These are phyloP conservation scores for Moricandia arvensis DNA, from an alignment of 345 rosid genomes.

Conservation along the genomic window DNA sequence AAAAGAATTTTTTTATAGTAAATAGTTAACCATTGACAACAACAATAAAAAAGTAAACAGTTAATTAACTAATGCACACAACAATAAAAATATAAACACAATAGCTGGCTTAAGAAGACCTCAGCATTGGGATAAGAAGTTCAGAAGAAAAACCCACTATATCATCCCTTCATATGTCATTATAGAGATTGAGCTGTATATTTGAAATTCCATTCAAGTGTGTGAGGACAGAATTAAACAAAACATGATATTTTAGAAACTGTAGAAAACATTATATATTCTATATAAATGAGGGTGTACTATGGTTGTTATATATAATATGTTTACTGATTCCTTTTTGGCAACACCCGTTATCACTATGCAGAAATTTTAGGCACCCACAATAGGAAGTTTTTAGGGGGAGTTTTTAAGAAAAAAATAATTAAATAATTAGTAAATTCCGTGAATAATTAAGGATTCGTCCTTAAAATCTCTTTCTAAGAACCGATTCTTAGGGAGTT, in stretches of 20 bases:
- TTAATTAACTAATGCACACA: background rate
- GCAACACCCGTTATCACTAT: background rate
- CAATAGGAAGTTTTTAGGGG: no score
- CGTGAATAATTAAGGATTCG: no score
- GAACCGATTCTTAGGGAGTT: no score
- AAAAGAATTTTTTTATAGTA: no score
- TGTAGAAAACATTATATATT: background rate
- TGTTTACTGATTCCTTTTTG: background rate
- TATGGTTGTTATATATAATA: background rate
- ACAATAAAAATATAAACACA: background rate
- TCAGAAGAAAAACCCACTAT: background rate
- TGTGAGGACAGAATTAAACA: background rate
- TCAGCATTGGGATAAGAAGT: background rate
- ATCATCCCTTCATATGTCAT: background rate
- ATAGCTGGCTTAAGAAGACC: background rate
- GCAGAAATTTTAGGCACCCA: background rate
- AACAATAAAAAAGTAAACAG: background rate
- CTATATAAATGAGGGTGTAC: background rate
- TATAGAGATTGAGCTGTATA: background rate
- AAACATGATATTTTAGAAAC: background rate
- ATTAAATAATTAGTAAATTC: no score
- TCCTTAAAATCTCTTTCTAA: no score
- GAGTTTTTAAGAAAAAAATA: no score
- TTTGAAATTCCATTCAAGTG: background rate
- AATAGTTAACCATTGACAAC: background rate